These are phyloP conservation scores for Omphalotus guepiniiformis DNA, from an alignment of 768 basidiomycete species.

Conservation along the genomic window DNA sequence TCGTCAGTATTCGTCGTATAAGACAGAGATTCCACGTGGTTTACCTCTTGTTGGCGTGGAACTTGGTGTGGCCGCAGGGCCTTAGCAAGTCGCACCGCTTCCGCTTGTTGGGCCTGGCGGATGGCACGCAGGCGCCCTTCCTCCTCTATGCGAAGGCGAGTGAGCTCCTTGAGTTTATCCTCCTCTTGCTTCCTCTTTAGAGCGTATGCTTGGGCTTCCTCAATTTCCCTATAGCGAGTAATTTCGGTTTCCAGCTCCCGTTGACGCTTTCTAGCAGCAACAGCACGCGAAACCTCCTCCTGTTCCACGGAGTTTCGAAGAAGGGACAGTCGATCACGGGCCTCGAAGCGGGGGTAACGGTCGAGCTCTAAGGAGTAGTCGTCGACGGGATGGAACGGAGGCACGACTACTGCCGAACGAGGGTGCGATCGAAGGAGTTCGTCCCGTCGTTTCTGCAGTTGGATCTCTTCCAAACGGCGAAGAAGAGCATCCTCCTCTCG, in stretches of 20 bases:
- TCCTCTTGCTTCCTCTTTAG: conserved; percentile 2
- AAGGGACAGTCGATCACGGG: background rate
- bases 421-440: background rate
- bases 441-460: conserved; percentile 12
- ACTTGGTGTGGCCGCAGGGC: too few relatives aligned
- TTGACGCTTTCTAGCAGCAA: conserved; percentile 2
- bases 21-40: too few relatives aligned
- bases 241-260: background rate
- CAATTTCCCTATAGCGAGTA: background rate
- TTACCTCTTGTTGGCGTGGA: too few relatives aligned
- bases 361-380: background rate
- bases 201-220: conserved; percentile 1
- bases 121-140: conserved; percentile 2
- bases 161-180: conserved; percentile 2
- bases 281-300: background rate
- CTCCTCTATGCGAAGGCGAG: conserved; percentile 3
- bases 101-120: background rate
- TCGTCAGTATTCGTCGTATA: too few relatives aligned
- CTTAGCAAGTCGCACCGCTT: background rate
- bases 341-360: background rate
- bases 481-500: conserved; percentile 9
- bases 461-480: conserved; percentile 17
- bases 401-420: background rate
- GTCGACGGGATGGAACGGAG: background rate
- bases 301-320: background rate